Evolutionary conservation across 108 stramenopile species (phyloP), one percentile per base, ranked within the genome.

Genomic region (Cyclotella atomus): DNA sequence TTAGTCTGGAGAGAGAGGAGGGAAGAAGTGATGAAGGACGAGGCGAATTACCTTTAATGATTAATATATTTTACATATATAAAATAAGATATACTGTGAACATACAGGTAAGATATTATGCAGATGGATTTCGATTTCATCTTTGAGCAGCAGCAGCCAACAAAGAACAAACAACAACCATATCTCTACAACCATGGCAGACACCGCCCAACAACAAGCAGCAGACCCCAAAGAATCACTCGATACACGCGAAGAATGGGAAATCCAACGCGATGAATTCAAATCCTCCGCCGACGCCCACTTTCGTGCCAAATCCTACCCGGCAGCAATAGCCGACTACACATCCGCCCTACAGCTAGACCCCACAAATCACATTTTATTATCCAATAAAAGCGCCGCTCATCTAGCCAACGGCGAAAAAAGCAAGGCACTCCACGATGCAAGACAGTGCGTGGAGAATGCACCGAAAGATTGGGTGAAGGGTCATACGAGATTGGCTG

Each of bases 301-400:
- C 66, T 95, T 95, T 72, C 90, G 91, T 10, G 17, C 68, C 25
- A 69, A 76, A 23, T 76, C 75, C 29, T 93, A 79, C 71, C 43
- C 49, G 12, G 68, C 57, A 10, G 94, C 94, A 49, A 93, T 91
- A 65, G 75, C 66, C 27, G 62, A 82, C 50, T 95, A 95, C 71
- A 59, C 76, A 7, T 78, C 85, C 35, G 91, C 91, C 7, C 67
- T 95, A 15, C 70, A 79, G 20, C 66, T 95, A 43, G 91, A 92
- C 62, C 91, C 91, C 0, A 75, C 77, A 12, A 76, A 87, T 69
- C 65, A 81, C 63, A 71, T 88, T 14, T 32, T 90, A 19, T 83
- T 87, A 21, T 85, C 84, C 41, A 95, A 95, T 70, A 88, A 89
- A 81, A 87, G 85, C 24, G 94, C 94, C 0, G 94, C 94, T n/a